phyloP scores from a whole-genome alignment of 495 filamentous ascomycete species.

The Sordaria brevicollis region DNA sequence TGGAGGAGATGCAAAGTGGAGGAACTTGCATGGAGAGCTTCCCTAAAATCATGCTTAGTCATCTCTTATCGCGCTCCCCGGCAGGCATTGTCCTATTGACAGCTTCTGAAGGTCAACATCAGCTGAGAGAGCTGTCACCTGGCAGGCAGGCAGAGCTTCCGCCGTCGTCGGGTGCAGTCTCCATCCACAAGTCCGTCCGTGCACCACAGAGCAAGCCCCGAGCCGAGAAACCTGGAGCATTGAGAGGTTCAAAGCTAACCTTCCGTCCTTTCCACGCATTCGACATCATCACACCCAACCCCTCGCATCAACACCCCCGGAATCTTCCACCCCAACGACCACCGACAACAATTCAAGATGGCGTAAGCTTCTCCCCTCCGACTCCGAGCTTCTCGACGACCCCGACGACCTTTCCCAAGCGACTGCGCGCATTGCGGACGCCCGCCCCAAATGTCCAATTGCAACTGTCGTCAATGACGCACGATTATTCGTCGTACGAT shows the following conservation, averaged over 20 bases:
- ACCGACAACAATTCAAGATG: slow-evolving; percentile 1
- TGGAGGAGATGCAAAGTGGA: background rate
- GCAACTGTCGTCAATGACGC: background rate
- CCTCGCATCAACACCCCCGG: background rate
- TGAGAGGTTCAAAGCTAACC: background rate
- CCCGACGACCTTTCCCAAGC: background rate
- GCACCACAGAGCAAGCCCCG: background rate
- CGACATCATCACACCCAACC: background rate
- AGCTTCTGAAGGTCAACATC: background rate
- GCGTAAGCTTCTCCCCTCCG: slow-evolving; percentile 1
- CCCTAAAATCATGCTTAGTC: background rate
- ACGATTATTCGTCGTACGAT: slow-evolving; percentile 13
- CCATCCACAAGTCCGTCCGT: background rate
- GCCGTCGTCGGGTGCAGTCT: background rate
- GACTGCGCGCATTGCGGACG: background rate
- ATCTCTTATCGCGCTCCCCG: background rate
- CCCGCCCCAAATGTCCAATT: background rate
- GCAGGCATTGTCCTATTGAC: background rate
- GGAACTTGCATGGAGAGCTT: background rate
- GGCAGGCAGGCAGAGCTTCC: background rate
- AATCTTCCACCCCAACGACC: background rate
- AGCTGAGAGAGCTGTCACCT: background rate
- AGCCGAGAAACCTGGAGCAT: background rate
- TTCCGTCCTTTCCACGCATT: background rate
- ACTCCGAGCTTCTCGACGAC: background rate